Evolutionary conservation across 352 stramenopile species (phyloP), one percentile per base, ranked within the genome.

Genomic region (Pythium dissotocum): DNA sequence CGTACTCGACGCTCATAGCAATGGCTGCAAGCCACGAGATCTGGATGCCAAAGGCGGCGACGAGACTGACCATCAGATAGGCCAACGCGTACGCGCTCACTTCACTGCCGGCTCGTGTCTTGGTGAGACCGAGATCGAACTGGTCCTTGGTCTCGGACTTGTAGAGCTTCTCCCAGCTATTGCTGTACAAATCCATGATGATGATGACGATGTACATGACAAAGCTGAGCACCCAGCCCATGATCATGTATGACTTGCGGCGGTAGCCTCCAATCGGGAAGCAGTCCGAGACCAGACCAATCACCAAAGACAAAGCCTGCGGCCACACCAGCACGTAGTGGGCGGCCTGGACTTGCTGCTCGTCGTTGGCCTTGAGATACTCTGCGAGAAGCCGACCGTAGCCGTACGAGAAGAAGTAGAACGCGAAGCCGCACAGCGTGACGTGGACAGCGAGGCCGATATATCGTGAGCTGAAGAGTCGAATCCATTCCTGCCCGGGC

Each of bases 201-300:
- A 66, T 46, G 57, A 71, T 55, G 2, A 55, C 35, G 52, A 68
- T 40, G 40, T 63, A 69, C 58, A 75, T 71, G 42, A 61, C 33
- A 36, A 63, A 35, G 10, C 52, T 65, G 3, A 76, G 14, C n/a
- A 48, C 24, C 69, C 69, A 80, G 36, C 88, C 88, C 10, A 85
- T 42, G 13, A 90, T 71, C 70, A 95, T 93, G 70, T 96, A 96
- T 24, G 85, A 68, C 71, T 92, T 94, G 38, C 87, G 76, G n/a
- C 78, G 87, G 63, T 78, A 86, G 21, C 87, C 83, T 32, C 67
- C 73, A 44, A 96, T 78, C 7, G 88, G 82, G 40, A 78, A 77
- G 26, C 73, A 79, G 65, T 96, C 88, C 18, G 74, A 82, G 1
- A 93, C 18, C 16, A 95, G 71, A 36, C 87, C 88, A 54, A 92